These are phyloP conservation scores for Platanthera zijinensis DNA, from an alignment of 106 monocot genomes.

Conservation along the genomic window DNA sequence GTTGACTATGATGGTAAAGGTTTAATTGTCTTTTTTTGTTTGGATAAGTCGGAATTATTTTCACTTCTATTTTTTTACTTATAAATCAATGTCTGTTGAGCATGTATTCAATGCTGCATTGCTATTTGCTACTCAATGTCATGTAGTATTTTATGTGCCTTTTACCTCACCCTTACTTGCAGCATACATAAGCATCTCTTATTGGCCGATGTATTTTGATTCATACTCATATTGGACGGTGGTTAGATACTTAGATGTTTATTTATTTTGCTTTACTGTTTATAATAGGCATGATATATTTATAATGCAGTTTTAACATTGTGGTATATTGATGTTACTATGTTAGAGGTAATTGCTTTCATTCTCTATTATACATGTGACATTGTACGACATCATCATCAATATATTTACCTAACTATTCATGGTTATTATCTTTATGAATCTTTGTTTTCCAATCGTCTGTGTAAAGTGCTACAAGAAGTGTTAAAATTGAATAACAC, in stretches of 20 bases:
- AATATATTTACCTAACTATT: too few relatives aligned
- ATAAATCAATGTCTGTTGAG: neutral
- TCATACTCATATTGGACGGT: neutral
- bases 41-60: neutral
- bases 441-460: too few relatives aligned
- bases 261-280: neutral
- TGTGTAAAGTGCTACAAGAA: too few relatives aligned
- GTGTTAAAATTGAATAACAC: too few relatives aligned
- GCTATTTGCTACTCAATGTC: neutral
- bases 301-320: neutral
- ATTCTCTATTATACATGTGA: neutral
- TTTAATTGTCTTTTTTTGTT: neutral
- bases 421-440: too few relatives aligned
- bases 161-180: neutral
- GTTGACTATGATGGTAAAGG: neutral
- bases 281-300: neutral
- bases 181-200: neutral
- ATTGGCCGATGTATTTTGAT: neutral
- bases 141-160: neutral
- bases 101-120: neutral
- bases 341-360: neutral
- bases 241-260: neutral
- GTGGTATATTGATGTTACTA: neutral
- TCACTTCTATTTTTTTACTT: neutral
- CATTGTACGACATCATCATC: too few relatives aligned